phyloP scores from a whole-genome alignment of 257 asterid species.

The Misopates orontium region DNA sequence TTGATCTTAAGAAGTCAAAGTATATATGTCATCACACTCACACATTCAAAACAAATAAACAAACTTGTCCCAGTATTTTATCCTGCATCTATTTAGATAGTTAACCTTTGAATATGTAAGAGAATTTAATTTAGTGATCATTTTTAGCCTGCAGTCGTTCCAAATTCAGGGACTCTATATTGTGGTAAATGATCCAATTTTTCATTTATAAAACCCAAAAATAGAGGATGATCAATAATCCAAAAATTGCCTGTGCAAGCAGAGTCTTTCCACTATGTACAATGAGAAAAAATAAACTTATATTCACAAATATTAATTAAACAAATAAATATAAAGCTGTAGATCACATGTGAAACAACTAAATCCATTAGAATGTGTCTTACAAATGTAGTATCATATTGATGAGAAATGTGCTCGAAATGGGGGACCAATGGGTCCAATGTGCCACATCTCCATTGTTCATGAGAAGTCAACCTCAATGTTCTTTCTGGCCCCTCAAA shows the following conservation, averaged over 20 bases:
- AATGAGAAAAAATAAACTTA: slow-evolving; percentile 1
- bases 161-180: not conserved
- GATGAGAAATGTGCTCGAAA: slow-evolving; percentile 52
- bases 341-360: slow-evolving; percentile 40
- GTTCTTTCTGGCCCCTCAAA: slow-evolving; percentile 45
- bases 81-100: no score
- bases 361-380: slow-evolving; percentile 6
- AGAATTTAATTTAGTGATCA: not conserved
- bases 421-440: slow-evolving; percentile 79
- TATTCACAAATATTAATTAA: not conserved
- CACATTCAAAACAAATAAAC: no score
- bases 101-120: not conserved
- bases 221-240: no score
- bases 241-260: not conserved
- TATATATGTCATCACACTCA: no score
- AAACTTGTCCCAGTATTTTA: not conserved
- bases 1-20: no score
- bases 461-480: slow-evolving; percentile 80
- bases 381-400: slow-evolving; percentile 38
- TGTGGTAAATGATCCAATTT: no score
- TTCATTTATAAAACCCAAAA: not conserved
- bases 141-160: not conserved
- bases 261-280: not conserved
- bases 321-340: not conserved
- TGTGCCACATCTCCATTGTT: slow-evolving; percentile 50